A percentile compares a stretch with the other conserved stretches of the same genome.
These are phyloP conservation scores for Russula olivacea DNA, from an alignment of 768 basidiomycete genomes.

Conservation along the genomic window DNA sequence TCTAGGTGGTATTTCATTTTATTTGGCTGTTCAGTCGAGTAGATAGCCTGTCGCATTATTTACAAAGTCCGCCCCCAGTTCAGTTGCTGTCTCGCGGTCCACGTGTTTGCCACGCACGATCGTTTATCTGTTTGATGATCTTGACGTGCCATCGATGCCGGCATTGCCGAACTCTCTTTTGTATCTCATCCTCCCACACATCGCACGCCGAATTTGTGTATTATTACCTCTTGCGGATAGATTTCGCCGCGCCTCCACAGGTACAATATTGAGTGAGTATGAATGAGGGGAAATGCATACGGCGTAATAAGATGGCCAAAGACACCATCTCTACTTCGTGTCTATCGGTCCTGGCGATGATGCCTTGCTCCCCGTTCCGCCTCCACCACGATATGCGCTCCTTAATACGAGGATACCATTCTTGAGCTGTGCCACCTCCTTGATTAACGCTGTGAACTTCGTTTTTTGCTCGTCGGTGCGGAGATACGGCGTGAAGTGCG, in stretches of 20 bases:
- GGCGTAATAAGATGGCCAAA: slow-evolving; percentile 2
- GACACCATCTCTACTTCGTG: slow-evolving; percentile 2
- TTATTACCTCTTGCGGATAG: slow-evolving; percentile 20
- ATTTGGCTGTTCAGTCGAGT: slow-evolving; percentile 21
- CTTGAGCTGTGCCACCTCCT: slow-evolving; percentile 71
- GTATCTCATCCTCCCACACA: slow-evolving; percentile 13
- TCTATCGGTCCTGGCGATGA: slow-evolving; percentile 18
- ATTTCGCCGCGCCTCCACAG: background rate
- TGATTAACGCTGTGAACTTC: slow-evolving; percentile 72
- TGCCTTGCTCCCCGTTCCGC: slow-evolving; percentile 15
- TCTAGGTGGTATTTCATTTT: slow-evolving; percentile 16
- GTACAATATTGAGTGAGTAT: too few relatives aligned
- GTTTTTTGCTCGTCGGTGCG: slow-evolving; percentile 63
- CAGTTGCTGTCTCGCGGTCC: slow-evolving; percentile 3
- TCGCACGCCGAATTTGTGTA: slow-evolving; percentile 13
- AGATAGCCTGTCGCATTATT: slow-evolving; percentile 22
- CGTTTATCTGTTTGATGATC: slow-evolving; percentile 19
- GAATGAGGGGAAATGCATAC: slow-evolving; percentile 1
- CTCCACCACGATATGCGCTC: slow-evolving; percentile 21
- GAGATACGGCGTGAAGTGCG: slow-evolving; percentile 70
- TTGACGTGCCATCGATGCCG: slow-evolving; percentile 11
- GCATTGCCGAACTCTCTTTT: slow-evolving; percentile 8
- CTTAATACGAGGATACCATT: slow-evolving; percentile 53
- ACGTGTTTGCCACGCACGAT: slow-evolving; percentile 14
- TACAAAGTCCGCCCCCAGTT: slow-evolving; percentile 9